Base-by-base conservation (phyloP, 1,284 basidiomycete species). In the Phellopilus nigrolimitatus region DNA sequence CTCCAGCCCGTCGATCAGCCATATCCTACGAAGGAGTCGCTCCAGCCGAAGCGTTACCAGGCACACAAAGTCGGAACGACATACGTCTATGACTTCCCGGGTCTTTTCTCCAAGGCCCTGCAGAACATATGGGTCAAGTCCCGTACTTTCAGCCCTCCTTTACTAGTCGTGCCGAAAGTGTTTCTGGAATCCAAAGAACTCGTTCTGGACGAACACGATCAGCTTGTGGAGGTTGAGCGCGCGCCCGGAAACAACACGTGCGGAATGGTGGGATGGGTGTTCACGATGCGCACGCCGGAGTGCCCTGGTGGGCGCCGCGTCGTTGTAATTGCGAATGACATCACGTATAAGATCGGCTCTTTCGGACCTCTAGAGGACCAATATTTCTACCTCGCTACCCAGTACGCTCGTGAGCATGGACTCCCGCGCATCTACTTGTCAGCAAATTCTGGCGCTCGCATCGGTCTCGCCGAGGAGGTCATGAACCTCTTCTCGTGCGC, bases 241-340 rank as follows among this genome's bases (percentile, higher is more conserved):
- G 82, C 91, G 1, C 90, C 94, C 17, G 97, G 97, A 28, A 91
- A 90, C 66, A 99, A 99, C 72, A 84, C 78, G 30, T 92, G 91
- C 64, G 97, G 97, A 65, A 99, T 99, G 95, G 91, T 99, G 49
- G 95, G 85, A 7, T 99, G 97, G 97, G 84, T 97, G 28, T 95
- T 93, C 75, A 94, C 84, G 4, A 76, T 98, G 60, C 78, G 79
- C 62, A 99, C 97, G 0, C 97, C 97, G 9, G 97, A 99, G 71
- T 97, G 82, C 71, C 92, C 92, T 46, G 71, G 80, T 39, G 97
- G 97, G 31, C 91, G 97, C 60, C 83, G 80, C 57, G 80, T 88
- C 1, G 87, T 99, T 8, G 86, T 95, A 51, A 83, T 99, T 57
- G 93, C 97, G 53, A 99, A 99, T 73, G 97, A 99, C 64, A 99